Base-by-base conservation (phyloP, 768 basidiomycete species). In the Butyriboletus loyo region DNA sequence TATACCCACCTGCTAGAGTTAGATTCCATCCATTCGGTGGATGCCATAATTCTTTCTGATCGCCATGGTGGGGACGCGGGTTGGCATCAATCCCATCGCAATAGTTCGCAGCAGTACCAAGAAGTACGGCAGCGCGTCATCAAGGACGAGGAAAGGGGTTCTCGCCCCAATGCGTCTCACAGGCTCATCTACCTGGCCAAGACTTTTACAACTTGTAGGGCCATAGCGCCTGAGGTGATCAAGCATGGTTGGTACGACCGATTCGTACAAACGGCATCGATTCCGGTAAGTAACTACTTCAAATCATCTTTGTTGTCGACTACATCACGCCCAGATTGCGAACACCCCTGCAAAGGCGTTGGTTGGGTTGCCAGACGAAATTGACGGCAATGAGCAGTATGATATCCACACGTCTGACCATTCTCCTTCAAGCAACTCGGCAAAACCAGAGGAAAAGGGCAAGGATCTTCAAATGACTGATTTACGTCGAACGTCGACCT, bases 171-270 rank as follows among this genome's bases (percentile, higher is more conserved):
- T 68, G 41, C 59, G 52, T 51, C 56, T 37, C 55, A 69, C 62
- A 59, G 76, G 43, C 73, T 84, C 27, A 70, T 71, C 6, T 62
- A 79, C 39, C 68, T 77, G 21, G 82, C 87, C 10, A 64, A 72
- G 48, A 71, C 68, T 21, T 87, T 80, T 56, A 59, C 56, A 9
- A 67, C 67, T 32, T 84, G 82, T 61, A 75, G 70, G 38, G 80
- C 86, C 2, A 49, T 77, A 15, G 77, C 77, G 54, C 37, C 56
- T 9, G 58, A 67, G 8, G 66, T 66, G 30, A 70, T 76, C n/a
- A 67, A 62, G 38, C 64, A 66, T 21, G 88, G 87, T 4, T 89
- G 82, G 80, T 89, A 89, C 58, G 87, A 90, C 53, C 60, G 62
- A 49, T 64, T 60, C 44, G 50, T 50, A 37, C 63, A 62, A 51